Conservation (phyloP, 768 basidiomycete species). For the Mycena amicta region DNA sequence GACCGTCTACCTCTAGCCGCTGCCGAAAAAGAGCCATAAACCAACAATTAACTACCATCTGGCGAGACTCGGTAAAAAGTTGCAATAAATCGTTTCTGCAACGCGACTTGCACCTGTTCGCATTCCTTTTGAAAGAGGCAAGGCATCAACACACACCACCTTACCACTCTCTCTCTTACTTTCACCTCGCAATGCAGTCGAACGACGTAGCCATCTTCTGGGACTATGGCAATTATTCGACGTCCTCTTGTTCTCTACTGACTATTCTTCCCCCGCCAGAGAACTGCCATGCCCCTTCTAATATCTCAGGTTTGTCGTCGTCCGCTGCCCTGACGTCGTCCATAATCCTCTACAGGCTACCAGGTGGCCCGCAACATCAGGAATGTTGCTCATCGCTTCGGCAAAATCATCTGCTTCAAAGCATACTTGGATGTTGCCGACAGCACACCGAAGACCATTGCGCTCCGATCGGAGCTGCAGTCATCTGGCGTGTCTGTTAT, state of each 20-base stretch:
- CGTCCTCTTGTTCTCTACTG: not conserved
- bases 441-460: conserved; percentile 33
- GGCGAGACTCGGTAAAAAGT: conserved; percentile 72
- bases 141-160: conserved; percentile 2
- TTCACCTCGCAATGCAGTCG: conserved; percentile 34
- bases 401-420: conserved; percentile 53
- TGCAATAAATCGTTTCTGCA: conserved; percentile 52
- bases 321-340: not conserved
- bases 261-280: conserved; percentile 32
- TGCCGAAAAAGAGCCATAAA: conserved; percentile 64
- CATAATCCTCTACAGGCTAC: conserved; percentile 36
- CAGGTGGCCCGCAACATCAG: conserved; percentile 49
- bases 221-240: conserved; percentile 35
- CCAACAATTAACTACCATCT: conserved; percentile 91
- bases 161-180: conserved; percentile 11
- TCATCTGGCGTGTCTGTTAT: conserved; percentile 49
- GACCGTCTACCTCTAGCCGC: conserved; percentile 49
- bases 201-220: conserved; percentile 48
- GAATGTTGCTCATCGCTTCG: conserved; percentile 50
- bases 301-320: conserved; percentile 18
- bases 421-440: conserved; percentile 56
- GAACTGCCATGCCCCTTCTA: conserved; percentile 44
- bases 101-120: conserved; percentile 1
- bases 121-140: conserved; percentile 1
- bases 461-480: conserved; percentile 48